Evolutionary conservation across 2,329 filamentous ascomycete species (phyloP).

Genomic region (Calycina herbarum): DNA sequence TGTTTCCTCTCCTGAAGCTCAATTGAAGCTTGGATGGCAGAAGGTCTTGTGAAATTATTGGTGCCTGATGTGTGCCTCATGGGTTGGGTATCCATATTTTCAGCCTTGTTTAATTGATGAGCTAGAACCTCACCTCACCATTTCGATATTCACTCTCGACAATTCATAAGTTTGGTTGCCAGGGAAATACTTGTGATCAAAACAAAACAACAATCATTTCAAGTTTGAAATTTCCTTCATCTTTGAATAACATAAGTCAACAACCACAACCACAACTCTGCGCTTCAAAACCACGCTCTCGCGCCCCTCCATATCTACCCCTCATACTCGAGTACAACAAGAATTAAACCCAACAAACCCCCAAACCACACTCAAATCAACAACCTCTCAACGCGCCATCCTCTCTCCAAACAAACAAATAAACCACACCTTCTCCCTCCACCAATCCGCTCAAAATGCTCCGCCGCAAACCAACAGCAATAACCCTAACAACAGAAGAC

Average conservation of each 20-base stretch:
- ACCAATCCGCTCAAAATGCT: slow-evolving; percentile 51
- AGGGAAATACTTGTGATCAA: neutral
- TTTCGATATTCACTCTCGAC: neutral
- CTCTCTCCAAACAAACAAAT: neutral
- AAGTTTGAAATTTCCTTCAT: neutral
- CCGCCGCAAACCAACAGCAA: slow-evolving; percentile 65
- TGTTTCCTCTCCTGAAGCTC: neutral
- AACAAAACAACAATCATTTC: neutral
- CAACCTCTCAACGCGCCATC: slow-evolving; percentile 3
- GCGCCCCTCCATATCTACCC: neutral
- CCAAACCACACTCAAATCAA: slow-evolving; percentile 1
- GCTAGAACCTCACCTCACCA: neutral
- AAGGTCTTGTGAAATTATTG: slow-evolving; percentile 9
- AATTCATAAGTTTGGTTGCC: neutral
- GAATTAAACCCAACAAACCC: neutral
- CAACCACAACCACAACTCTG: neutral
- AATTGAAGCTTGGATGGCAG: slow-evolving; percentile 6
- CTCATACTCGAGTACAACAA: too few species aligned
- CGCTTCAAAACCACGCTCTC: neutral
- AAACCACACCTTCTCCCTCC: neutral
- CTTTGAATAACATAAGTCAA: neutral
- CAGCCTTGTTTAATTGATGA: slow-evolving; percentile 17
- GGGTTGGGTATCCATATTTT: slow-evolving; percentile 18
- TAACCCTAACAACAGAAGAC: slow-evolving; percentile 69
- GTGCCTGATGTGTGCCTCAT: slow-evolving; percentile 20